phyloP scores from a whole-genome alignment of 441 rosid species.

The Dalechampia spathulata region DNA sequence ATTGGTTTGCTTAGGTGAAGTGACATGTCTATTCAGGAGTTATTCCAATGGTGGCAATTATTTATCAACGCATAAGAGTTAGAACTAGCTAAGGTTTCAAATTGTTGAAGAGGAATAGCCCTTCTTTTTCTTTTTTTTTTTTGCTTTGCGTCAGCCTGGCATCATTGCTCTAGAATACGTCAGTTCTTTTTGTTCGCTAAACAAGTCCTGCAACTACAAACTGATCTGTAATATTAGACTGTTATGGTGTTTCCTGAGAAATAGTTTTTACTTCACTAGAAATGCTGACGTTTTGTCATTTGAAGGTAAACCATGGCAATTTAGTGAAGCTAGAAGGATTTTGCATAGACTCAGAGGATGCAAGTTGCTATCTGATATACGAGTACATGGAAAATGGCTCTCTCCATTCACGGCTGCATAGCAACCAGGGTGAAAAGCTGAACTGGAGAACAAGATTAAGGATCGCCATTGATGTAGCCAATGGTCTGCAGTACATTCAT shows the following conservation, averaged over 20 bases:
- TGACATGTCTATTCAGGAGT: constrained; percentile 18
- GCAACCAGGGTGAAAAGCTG: constrained; percentile 21
- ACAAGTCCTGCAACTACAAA: no score
- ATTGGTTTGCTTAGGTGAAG: constrained; percentile 24
- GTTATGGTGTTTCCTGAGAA: not conserved
- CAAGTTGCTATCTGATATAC: constrained; percentile 47
- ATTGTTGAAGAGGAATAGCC: constrained; percentile 6
- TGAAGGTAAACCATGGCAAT: constrained; percentile 65
- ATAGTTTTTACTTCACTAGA: not conserved
- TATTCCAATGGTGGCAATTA: constrained; percentile 9
- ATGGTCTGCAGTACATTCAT: constrained; percentile 63
- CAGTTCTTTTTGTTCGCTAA: not conserved
- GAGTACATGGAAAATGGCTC: constrained; percentile 52
- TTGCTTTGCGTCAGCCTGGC: not conserved
- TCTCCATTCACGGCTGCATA: constrained; percentile 52
- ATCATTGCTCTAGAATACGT: constrained; percentile 1
- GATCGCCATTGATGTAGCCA: constrained; percentile 49
- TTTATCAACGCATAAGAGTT: no score
- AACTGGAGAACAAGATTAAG: constrained; percentile 48
- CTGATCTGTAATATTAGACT: not conserved
- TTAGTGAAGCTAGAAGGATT: constrained; percentile 63
- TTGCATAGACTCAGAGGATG: constrained; percentile 51
- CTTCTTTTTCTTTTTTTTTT: not conserved
- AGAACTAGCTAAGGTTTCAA: not conserved
- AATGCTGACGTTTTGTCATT: not conserved